phyloP scores from a whole-genome alignment of 768 basidiomycete species.

The Suillus sp. region DNA sequence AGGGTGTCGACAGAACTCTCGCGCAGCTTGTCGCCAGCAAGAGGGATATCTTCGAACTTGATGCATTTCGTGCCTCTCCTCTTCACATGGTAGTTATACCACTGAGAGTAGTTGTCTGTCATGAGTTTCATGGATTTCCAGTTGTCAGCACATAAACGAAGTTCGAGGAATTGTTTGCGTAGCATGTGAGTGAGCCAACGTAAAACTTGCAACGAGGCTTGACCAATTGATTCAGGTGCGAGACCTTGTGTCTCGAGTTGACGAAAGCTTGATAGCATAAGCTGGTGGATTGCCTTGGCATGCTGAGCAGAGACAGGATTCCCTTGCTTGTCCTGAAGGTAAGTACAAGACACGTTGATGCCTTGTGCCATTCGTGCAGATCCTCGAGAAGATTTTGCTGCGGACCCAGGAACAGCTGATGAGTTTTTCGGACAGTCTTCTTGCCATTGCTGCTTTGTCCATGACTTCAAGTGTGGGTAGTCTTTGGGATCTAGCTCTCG shows the following conservation, averaged over 20 bases:
- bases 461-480: constrained; percentile 1
- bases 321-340: background rate
- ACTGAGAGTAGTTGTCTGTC: background rate
- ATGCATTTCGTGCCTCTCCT: background rate
- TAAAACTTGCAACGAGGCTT: too few relatives aligned
- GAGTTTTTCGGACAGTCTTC: too few relatives aligned
- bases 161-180: background rate
- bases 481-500: background rate
- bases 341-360: background rate
- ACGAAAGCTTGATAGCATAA: too few relatives aligned
- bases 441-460: background rate
- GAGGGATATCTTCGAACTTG: too few relatives aligned
- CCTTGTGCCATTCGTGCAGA: background rate
- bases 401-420: too few relatives aligned
- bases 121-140: background rate
- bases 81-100: background rate
- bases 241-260: too few relatives aligned
- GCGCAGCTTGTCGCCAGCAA: too few relatives aligned
- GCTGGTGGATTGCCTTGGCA: background rate
- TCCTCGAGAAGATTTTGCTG: too few relatives aligned
- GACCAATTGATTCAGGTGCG: too few relatives aligned
- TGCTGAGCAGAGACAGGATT: background rate
- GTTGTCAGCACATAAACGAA: background rate
- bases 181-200: too few relatives aligned
- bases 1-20: too few relatives aligned